A percentile compares a stretch with the other conserved stretches of the same genome.
Evolutionary conservation across 306 rosid species (phyloP).

Genomic region (Fagus crenata): DNA sequence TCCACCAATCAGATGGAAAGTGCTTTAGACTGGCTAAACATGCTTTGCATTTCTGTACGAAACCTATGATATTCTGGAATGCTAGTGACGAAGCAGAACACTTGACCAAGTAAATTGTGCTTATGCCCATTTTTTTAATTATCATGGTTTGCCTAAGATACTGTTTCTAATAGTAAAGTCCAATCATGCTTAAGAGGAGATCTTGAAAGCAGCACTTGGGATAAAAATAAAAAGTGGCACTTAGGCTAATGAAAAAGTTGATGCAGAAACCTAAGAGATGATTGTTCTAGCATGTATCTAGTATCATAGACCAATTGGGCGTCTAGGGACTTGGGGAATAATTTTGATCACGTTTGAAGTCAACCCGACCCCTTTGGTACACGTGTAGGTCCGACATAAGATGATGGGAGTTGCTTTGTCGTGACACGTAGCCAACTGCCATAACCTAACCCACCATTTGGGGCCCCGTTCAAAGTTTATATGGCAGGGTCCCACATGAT

Average conservation of each 20-base stretch:
- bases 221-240: background rate
- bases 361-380: conserved; percentile 44
- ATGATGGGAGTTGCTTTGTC: conserved; percentile 49
- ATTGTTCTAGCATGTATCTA: background rate
- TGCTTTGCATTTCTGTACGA: conserved; percentile 8
- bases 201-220: conserved; percentile 19
- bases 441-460: conserved; percentile 10
- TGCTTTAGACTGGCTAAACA: background rate
- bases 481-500: background rate
- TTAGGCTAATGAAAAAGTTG: background rate
- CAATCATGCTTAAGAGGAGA: conserved; percentile 13
- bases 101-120: conserved; percentile 32
- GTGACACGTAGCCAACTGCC: conserved; percentile 39
- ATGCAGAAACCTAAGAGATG: conserved; percentile 11
- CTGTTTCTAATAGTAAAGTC: conserved; percentile 3
- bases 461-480: conserved; percentile 8
- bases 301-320: background rate
- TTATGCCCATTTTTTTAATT: conserved; percentile 19
- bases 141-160: conserved; percentile 21
- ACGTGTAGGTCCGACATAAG: conserved; percentile 60
- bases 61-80: conserved; percentile 23
- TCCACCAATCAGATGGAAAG: conserved; percentile 34
- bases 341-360: conserved; percentile 4
- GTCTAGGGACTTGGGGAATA: conserved; percentile 13
- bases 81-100: conserved; percentile 40